These are phyloP conservation scores for Trichocladium uniseriatum DNA, from an alignment of 495 filamentous ascomycete species.

Conservation along the genomic window DNA sequence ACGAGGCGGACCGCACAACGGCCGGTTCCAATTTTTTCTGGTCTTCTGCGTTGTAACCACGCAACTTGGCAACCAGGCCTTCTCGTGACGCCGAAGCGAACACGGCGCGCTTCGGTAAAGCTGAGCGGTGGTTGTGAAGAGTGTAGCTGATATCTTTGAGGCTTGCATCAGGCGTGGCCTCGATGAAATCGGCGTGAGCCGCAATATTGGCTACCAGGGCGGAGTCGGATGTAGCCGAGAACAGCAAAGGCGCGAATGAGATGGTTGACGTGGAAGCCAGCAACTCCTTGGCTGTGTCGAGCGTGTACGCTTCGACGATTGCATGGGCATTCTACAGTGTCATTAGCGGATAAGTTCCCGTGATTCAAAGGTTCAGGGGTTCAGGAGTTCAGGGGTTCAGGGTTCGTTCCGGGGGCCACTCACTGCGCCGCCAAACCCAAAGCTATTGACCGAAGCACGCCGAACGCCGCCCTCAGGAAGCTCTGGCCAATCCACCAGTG, in stretches of 20 bases:
- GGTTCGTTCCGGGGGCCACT: not conserved
- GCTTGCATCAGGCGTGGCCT: not conserved
- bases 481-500: not conserved
- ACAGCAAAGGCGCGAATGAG: not conserved
- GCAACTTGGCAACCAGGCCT: not conserved
- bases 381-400: not conserved
- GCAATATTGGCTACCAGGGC: not conserved
- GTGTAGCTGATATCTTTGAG: not conserved
- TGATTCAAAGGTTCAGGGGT: not conserved
- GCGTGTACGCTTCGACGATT: not conserved
- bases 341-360: not conserved
- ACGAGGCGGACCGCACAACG: not conserved
- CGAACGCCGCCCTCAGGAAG: not conserved
- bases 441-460: constrained; percentile 8
- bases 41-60: not conserved
- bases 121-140: not conserved
- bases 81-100: not conserved
- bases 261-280: not conserved
- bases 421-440: constrained; percentile 5
- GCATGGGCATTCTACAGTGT: not conserved
- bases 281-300: not conserved
- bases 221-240: not conserved
- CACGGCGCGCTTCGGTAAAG: not conserved
- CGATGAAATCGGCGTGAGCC: not conserved
- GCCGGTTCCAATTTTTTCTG: not conserved